Conservation (phyloP, 495 filamentous ascomycete genomes). For the Neohortaea acidophila region DNA sequence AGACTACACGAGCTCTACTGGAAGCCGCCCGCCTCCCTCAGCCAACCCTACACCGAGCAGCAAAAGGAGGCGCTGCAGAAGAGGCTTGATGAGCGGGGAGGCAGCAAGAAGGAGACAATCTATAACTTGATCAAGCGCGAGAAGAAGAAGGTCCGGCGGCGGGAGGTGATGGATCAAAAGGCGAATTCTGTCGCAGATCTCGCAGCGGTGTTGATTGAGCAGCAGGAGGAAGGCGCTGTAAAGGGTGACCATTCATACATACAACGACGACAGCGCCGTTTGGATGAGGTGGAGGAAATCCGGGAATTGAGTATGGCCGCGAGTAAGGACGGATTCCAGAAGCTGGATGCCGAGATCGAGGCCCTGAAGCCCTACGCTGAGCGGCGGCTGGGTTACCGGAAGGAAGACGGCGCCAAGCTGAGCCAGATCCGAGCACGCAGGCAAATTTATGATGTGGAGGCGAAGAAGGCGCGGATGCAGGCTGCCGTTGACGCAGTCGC, state of each 20-base stretch:
- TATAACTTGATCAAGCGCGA: constrained; percentile 32
- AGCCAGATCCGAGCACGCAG: too few species aligned
- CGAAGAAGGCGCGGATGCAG: too few species aligned
- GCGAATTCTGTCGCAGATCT: constrained; percentile 81
- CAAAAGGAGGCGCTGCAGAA: constrained; percentile 28
- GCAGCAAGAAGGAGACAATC: constrained; percentile 30
- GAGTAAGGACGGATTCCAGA: constrained; percentile 26
- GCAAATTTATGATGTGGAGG: too few species aligned
- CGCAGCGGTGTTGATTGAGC: constrained; percentile 54
- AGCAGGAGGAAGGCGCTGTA: constrained; percentile 21
- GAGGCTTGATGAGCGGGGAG: constrained; percentile 19
- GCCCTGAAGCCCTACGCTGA: constrained; percentile 21
- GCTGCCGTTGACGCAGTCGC: too few species aligned
- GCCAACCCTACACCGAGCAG: constrained; percentile 1
- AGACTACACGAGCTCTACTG: constrained; percentile 51
- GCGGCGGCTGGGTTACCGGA: too few species aligned
- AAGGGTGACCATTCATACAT: too few species aligned
- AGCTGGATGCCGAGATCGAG: constrained; percentile 26
- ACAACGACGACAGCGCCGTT: too few species aligned
- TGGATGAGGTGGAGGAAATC: constrained; percentile 31
- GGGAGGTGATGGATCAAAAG: constrained; percentile 67
- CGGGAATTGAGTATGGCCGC: constrained; percentile 23
- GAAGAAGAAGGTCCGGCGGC: constrained; percentile 42
- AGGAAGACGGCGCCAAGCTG: too few species aligned
- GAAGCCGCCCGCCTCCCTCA: constrained; percentile 21